phyloP scores from a whole-genome alignment of 306 rosid species.

The Inga oerstediana region DNA sequence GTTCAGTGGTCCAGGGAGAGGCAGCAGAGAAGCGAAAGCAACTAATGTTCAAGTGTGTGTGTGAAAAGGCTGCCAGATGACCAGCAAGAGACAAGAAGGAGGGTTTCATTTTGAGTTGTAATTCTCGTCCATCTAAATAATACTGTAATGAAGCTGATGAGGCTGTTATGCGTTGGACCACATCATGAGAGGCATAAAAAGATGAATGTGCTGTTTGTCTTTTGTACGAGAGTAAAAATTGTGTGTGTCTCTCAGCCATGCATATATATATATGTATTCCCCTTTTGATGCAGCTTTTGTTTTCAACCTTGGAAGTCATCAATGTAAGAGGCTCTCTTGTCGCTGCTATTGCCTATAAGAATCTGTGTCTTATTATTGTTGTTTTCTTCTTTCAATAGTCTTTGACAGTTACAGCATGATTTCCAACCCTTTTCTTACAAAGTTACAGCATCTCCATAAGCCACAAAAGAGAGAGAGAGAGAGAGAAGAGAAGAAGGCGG shows the following conservation, averaged over 20 bases:
- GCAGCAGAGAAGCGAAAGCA: constrained; percentile 23
- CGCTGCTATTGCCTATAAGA: neutral
- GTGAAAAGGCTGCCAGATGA: constrained; percentile 40
- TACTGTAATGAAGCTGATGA: constrained; percentile 16
- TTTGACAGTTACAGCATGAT: neutral
- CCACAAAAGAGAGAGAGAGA: neutral
- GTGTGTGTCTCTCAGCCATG: neutral
- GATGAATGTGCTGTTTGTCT: constrained; percentile 15
- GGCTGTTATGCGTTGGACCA: constrained; percentile 18
- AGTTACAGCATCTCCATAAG: neutral
- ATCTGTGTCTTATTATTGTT: neutral
- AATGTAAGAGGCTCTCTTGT: neutral
- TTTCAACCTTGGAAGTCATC: neutral
- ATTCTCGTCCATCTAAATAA: constrained; percentile 1
- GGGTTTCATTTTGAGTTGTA: constrained; percentile 25
- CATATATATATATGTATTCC: neutral
- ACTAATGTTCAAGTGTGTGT: constrained; percentile 1
- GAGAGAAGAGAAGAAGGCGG: no score
- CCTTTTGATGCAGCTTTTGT: constrained; percentile 5
- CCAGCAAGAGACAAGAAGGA: constrained; percentile 26
- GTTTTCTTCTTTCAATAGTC: neutral
- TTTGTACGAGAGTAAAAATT: constrained; percentile 28
- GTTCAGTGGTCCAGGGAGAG: constrained; percentile 33
- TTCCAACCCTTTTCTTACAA: neutral
- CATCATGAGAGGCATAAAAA: constrained; percentile 33